Base-by-base conservation (phyloP, 805 yeast species). In the Candida tibetensis region DNA sequence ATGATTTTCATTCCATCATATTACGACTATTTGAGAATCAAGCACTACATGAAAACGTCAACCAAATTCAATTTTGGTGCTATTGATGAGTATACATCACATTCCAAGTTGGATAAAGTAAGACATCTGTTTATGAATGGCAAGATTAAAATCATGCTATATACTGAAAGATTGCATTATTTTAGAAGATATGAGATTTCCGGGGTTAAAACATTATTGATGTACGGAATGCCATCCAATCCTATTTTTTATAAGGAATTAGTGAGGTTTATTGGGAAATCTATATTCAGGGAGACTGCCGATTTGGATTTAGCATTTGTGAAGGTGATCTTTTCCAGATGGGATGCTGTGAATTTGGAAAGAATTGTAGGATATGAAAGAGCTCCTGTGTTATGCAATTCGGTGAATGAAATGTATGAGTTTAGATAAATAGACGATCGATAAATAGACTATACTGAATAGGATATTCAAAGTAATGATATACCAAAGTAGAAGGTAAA, bases 111-210 rank as follows among this genome's bases (percentile, higher is more conserved):
- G 23, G 77, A 88, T 1, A 71, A 87, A 33, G 77, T 81, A 14
- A 73, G 98, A 47, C 74, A 86, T 5, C 64, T 73, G 27, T 93
- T 93, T 55, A 77, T 74, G 22, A 72, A 77, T 29, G 76, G 76
- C 2, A 73, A 81, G 39, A 65, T 69, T 21, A 82, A 85, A 51
- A 72, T 91, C 18, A 58, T 93, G 66, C 62, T 93, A n/a, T 91
- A 91, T 62, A 86, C 97, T 0, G 98, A 91, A 53, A 82, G 99
- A 72, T 68, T 91, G 57, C 98, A 93, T 60, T 93, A 87, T 56
- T 93, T 81, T 67, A 78, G 96, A 47, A 74, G 98, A 36, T 90
- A 76, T 58, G 90, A 85, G 41, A 70, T 93, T 36, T 77, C 74
- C 42, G 98, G 98, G 18, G 95, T 87, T 16, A 82, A 85, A 54